Conservation (phyloP, 768 basidiomycete species). For the Phaffia tasmanica region DNA sequence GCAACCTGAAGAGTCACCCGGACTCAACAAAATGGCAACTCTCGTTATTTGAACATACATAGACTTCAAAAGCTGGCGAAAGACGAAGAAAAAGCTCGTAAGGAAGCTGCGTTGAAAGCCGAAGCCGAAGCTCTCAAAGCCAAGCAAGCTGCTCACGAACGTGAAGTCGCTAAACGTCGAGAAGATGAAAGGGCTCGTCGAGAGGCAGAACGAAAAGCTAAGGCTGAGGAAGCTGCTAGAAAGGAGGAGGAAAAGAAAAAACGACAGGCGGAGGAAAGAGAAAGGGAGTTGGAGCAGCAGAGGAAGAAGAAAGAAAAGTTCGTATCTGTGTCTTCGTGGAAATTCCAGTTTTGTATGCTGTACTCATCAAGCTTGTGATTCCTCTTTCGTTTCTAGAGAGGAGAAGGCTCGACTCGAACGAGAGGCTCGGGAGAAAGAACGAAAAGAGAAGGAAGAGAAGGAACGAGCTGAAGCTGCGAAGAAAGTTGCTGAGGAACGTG, state of each 20-base stretch:
- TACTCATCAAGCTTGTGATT: background rate
- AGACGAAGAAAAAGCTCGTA: conserved; percentile 75
- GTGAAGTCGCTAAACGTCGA: conserved; percentile 63
- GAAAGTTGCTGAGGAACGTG: conserved; percentile 14
- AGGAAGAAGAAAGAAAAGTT: conserved; percentile 38
- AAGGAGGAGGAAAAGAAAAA: conserved; percentile 70
- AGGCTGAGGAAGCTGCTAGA: conserved; percentile 53
- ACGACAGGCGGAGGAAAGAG: conserved; percentile 65
- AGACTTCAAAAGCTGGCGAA: conserved; percentile 87
- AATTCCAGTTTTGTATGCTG: background rate
- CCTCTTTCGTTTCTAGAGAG: conserved; percentile 39
- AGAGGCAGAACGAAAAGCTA: conserved; percentile 52
- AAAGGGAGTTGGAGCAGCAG: conserved; percentile 71
- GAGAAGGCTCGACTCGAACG: conserved; percentile 42
- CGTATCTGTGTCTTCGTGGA: background rate
- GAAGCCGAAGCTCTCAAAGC: conserved; percentile 62
- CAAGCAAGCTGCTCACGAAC: conserved; percentile 64
- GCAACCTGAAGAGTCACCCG: background rate
- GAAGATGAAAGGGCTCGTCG: conserved; percentile 78
- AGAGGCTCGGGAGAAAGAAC: conserved; percentile 23
- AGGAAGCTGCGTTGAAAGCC: conserved; percentile 59
- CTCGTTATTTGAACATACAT: conserved; percentile 13
- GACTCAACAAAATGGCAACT: background rate
- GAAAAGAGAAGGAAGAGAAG: conserved; percentile 26
- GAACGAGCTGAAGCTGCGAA: conserved; percentile 20